Evolutionary conservation across 1,139 yeast species (phyloP).

Genomic region (Sugiyamaella japonica): DNA sequence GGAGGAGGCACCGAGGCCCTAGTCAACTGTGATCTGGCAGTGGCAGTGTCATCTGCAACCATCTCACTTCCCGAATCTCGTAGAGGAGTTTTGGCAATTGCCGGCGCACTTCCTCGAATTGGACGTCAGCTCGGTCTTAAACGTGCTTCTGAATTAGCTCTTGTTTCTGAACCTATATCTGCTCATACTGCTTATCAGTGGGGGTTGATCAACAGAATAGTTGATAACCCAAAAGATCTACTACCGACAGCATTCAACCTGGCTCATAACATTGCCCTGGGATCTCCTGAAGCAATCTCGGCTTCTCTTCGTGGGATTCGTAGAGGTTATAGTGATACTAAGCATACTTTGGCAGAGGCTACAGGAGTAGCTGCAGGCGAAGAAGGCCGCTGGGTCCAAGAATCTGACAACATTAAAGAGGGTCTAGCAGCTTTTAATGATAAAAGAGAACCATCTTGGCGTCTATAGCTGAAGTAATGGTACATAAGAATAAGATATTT

Average conservation of each 20-base stretch:
- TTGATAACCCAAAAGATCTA: conserved; percentile 30
- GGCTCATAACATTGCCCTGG: conserved; percentile 31
- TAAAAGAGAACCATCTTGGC: conserved; percentile 36
- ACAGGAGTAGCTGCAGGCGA: conserved; percentile 25
- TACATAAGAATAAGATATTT: not conserved
- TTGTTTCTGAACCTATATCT: conserved; percentile 37
- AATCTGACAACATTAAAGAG: conserved; percentile 30
- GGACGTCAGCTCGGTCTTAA: conserved; percentile 34
- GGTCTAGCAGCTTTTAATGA: conserved; percentile 34
- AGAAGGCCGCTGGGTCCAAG: conserved; percentile 25
- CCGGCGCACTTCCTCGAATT: conserved; percentile 40
- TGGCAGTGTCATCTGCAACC: conserved; percentile 34
- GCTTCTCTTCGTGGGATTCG: conserved; percentile 35
- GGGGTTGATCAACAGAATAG: conserved; percentile 37
- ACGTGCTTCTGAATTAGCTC: conserved; percentile 37
- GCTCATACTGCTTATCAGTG: conserved; percentile 34
- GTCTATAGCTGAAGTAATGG: conserved; percentile 5
- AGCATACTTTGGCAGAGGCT: conserved; percentile 28
- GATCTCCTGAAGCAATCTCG: conserved; percentile 37
- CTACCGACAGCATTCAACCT: conserved; percentile 33
- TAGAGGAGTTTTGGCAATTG: conserved; percentile 38
- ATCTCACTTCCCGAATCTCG: conserved; percentile 38
- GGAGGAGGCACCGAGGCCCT: conserved; percentile 41
- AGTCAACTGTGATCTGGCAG: conserved; percentile 39
- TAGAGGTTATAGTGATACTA: conserved; percentile 33